phyloP scores from a whole-genome alignment of 2,329 filamentous ascomycete species.

The Ophiostoma sp. region DNA sequence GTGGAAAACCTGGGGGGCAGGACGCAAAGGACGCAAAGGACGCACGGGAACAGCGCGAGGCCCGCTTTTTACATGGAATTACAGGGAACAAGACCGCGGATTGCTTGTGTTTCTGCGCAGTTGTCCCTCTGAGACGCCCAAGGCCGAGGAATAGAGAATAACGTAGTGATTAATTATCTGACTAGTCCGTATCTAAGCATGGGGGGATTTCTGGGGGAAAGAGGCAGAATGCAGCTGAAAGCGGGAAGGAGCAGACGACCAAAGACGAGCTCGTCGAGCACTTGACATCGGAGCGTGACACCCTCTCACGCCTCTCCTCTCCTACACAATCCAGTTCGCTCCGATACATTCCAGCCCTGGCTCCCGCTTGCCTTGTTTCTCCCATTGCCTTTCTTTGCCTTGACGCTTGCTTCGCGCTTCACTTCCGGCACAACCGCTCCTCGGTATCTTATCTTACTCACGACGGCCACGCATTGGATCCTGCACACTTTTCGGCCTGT shows the following conservation, averaged over 20 bases:
- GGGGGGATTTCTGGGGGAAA: constrained; percentile 9
- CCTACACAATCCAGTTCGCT: neutral
- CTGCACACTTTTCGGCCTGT: constrained; percentile 11
- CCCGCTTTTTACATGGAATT: constrained; percentile 24
- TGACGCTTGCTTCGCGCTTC: neutral
- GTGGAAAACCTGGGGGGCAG: constrained; percentile 16
- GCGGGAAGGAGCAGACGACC: constrained; percentile 13
- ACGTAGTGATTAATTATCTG: neutral
- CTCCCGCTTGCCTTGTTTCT: neutral
- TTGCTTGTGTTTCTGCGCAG: too few species aligned
- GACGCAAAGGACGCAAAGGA: neutral
- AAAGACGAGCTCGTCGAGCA: constrained; percentile 17
- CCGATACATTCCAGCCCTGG: neutral
- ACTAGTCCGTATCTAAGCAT: neutral
- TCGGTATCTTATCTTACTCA: neutral
- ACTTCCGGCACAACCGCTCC: neutral
- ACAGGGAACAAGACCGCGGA: neutral
- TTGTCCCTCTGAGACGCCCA: neutral
- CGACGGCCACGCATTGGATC: neutral
- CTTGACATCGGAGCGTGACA: neutral
- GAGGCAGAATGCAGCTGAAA: constrained; percentile 13
- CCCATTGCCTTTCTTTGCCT: neutral
- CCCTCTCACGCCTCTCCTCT: constrained; percentile 3
- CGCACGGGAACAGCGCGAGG: neutral
- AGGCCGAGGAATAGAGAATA: constrained; percentile 1